Evolutionary conservation across 768 basidiomycete species (phyloP).

Genomic region (Phallus indusiatus): DNA sequence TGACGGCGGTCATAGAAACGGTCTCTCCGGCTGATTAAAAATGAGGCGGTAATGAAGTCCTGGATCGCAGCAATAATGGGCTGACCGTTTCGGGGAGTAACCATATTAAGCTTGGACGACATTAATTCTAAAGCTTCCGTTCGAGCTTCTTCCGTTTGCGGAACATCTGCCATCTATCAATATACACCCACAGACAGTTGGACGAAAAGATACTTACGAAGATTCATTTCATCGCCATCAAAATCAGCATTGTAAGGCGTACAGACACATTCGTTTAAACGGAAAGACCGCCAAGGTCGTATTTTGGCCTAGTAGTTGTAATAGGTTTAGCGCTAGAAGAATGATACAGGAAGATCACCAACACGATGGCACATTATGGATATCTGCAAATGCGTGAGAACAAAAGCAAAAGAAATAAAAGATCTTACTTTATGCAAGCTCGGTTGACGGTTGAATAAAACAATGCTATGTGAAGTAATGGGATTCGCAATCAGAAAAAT

Average conservation of each 20-base stretch:
- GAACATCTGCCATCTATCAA: conserved; percentile 58
- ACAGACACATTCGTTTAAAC: conserved; percentile 98
- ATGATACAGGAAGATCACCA: conserved; percentile 14
- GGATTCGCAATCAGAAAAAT: neutral
- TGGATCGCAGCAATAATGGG: conserved; percentile 99
- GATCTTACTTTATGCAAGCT: conserved; percentile 81
- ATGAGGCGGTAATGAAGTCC: conserved; percentile 99
- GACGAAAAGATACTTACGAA: conserved; percentile 50
- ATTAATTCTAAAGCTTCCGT: conserved; percentile 96
- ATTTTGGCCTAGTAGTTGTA: conserved; percentile 56
- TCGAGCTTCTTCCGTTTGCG: conserved; percentile 96
- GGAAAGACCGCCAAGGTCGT: conserved; percentile 94
- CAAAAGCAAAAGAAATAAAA: neutral
- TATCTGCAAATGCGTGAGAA: conserved; percentile 38
- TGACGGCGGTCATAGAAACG: conserved; percentile 88
- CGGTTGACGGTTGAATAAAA: conserved; percentile 97
- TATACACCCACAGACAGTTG: neutral
- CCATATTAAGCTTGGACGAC: conserved; percentile 94
- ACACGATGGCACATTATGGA: conserved; percentile 99
- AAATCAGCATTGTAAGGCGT: conserved; percentile 99
- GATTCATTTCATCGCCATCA: conserved; percentile 99
- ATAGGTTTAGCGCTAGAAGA: neutral
- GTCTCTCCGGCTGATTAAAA: conserved; percentile 87
- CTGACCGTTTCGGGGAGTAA: conserved; percentile 96
- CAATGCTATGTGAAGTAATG: conserved; percentile 37